Evolutionary conservation across 2,329 filamentous ascomycete genomes (phyloP), one percentile per base, ranked within the genome.

Genomic region (Exserohilum turcica): DNA sequence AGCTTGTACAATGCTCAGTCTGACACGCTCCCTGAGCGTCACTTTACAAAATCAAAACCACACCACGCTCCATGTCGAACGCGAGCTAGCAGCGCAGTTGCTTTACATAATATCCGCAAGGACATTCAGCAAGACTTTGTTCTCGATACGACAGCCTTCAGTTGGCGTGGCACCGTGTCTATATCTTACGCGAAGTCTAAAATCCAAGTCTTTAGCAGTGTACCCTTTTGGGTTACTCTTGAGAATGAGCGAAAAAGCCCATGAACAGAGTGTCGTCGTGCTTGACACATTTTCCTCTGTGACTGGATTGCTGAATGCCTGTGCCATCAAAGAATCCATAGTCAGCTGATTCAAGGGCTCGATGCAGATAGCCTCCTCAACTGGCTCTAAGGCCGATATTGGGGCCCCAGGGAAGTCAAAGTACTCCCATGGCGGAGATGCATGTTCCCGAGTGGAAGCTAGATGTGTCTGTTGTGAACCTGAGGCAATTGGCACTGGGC

Each of bases 191-290:
- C 59, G 53, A 40, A 64, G 50, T 36, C 56, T 57, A 19, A 60
- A 29, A 24, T 64, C 59, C 33, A 64, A 43, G 10, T 61, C 51
- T 45, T 51, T 36, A 12, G 27, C 32, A 38, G 47, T 54, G 40
- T 50, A 59, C 6, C 58, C 55, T 48, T 59, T 61, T 7, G 12
- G 13, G 19, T 61, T 61, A 36, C 51, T 56, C 35, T 52, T 52
- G 6, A 55, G 37, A 32, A 64, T 37, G 5, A 61, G 55, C 21
- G 60, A 64, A 48, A 60, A 64, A 19, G 60, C 60, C 24, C 27
- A 44, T 18, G 60, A 60, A 44, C 60, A 64, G 32, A 64, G 56
- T 15, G 53, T 64, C 12, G 59, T 61, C 10, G 49, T 59, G 31
- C 54, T 52, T 46, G 45, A 52, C 47, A 48, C 43, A 42, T 56